Conservation (phyloP, 2,329 filamentous ascomycete species). For the Cytospora leucostoma region DNA sequence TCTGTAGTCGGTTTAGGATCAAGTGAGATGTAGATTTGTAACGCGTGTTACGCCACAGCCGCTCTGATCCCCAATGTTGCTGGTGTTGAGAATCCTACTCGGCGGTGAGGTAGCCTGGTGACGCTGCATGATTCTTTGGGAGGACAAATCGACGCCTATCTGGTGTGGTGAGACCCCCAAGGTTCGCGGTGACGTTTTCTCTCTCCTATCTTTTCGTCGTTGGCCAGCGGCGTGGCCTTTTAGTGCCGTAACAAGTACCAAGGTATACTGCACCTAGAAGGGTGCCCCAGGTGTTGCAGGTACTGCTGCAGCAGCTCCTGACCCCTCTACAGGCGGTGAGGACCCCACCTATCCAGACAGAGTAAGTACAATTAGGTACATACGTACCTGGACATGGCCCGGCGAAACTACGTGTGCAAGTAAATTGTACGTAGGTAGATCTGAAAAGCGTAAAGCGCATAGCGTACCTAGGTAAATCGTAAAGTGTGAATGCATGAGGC, state of each 20-base stretch:
- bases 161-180: conserved; percentile 4
- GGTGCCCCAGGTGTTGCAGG: not conserved
- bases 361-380: not conserved
- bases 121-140: conserved; percentile 6
- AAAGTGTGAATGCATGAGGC: not conserved
- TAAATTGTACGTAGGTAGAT: not conserved
- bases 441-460: not conserved
- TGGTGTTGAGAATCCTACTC: not conserved
- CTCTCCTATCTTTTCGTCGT: not conserved
- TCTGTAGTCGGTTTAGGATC: not conserved
- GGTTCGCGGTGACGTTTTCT: not conserved
- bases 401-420: not conserved
- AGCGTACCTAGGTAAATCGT: not conserved
- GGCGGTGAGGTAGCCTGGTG: conserved; percentile 23
- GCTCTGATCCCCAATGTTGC: not conserved
- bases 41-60: not conserved
- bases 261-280: not conserved
- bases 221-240: no score
- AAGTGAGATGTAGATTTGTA: not conserved
- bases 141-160: conserved; percentile 18
- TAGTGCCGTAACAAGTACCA: not conserved
- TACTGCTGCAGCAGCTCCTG: no score
- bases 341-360: not conserved
- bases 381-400: not conserved
- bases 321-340: not conserved